Evolutionary conservation across 2,329 filamentous ascomycete species (phyloP).

Genomic region (Hymenotorrendiella dingleyae): DNA sequence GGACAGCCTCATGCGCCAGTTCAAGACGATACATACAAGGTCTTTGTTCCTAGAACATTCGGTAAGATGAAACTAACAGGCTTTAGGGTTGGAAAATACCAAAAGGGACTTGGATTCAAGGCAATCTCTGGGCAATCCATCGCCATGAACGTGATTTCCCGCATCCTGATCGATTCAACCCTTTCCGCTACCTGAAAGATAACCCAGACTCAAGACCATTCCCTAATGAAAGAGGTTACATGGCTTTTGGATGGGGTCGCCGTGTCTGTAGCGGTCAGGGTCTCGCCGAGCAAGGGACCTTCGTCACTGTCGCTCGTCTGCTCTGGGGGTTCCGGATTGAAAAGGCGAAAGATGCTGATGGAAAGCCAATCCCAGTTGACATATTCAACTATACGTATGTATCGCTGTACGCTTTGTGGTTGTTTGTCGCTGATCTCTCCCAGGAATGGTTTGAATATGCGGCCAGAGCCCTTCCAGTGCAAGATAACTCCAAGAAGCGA

Average conservation of each 20-base stretch:
- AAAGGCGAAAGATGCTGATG: conserved; percentile 14
- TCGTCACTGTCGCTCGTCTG: conserved; percentile 15
- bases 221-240: conserved; percentile 54
- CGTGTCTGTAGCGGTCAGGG: conserved; percentile 45
- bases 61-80: conserved; percentile 32
- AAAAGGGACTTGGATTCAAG: conserved; percentile 33
- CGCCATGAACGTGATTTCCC: conserved; percentile 29
- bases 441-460: conserved; percentile 20
- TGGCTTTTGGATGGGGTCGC: conserved; percentile 46
- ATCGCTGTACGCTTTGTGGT: conserved; percentile 15
- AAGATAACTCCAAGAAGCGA: conserved; percentile 27
- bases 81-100: conserved; percentile 15
- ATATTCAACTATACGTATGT: conserved; percentile 26
- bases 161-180: conserved; percentile 39
- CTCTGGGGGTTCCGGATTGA: conserved; percentile 19
- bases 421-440: not conserved
- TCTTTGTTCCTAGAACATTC: not conserved
- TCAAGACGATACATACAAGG: conserved; percentile 48
- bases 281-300: conserved; percentile 37
- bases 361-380: conserved; percentile 21
- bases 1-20: conserved; percentile 49
- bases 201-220: conserved; percentile 35
- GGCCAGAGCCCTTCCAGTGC: conserved; percentile 30
- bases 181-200: conserved; percentile 36
- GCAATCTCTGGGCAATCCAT: conserved; percentile 16